Conservation (phyloP, 352 stramenopile genomes). For the Halophytophthora polymorphica region DNA sequence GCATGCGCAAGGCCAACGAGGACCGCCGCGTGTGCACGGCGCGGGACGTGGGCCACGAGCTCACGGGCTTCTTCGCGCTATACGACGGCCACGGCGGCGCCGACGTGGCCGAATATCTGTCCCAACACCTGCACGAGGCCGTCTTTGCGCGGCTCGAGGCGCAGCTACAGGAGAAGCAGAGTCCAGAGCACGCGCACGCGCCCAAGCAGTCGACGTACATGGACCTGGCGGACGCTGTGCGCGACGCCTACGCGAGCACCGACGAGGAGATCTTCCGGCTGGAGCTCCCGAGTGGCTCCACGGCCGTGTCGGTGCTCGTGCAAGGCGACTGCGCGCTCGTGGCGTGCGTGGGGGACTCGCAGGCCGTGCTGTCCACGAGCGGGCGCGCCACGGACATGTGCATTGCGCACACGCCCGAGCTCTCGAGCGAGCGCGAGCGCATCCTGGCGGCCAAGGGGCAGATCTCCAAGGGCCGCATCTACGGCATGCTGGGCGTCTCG, state of each 20-base stretch:
- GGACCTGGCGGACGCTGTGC: constrained; percentile 30
- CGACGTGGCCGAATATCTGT: constrained; percentile 66
- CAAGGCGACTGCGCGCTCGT: constrained; percentile 49
- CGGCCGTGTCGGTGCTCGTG: constrained; percentile 59
- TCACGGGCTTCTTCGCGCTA: constrained; percentile 78
- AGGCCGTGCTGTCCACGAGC: constrained; percentile 67
- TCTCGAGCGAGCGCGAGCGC: constrained; percentile 66
- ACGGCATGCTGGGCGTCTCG: constrained; percentile 79
- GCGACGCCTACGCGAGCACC: constrained; percentile 48
- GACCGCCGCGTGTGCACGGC: constrained; percentile 58
- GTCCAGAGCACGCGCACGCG: no score
- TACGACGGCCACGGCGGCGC: constrained; percentile 81
- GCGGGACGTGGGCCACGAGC: constrained; percentile 48
- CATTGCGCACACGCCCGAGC: constrained; percentile 63
- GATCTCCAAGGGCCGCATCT: constrained; percentile 82
- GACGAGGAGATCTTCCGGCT: constrained; percentile 74
- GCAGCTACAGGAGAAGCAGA: no score
- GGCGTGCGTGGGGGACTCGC: constrained; percentile 77
- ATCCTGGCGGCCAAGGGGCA: constrained; percentile 82
- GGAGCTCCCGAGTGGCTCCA: constrained; percentile 74
- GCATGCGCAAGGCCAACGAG: constrained; percentile 73
- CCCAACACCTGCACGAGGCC: constrained; percentile 51
- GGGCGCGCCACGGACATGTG: constrained; percentile 58
- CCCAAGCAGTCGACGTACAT: constrained; percentile 12
- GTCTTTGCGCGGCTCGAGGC: constrained; percentile 63